phyloP scores from a whole-genome alignment of 2,329 filamentous ascomycete genomes.

The Colletotrichum plurivorum region DNA sequence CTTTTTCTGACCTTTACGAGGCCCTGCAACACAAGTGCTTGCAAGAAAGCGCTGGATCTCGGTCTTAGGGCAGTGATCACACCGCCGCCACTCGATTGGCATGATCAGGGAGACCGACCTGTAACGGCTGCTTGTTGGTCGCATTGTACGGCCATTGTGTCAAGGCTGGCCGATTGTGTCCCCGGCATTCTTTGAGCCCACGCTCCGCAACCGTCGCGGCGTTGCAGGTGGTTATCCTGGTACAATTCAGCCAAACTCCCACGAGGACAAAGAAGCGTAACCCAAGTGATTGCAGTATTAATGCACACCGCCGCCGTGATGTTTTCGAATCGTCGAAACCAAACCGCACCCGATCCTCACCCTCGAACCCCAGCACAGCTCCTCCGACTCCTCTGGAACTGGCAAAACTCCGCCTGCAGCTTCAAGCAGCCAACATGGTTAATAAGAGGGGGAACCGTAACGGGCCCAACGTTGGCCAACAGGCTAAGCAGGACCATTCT shows the following conservation, averaged over 20 bases:
- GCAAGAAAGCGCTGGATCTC: not conserved
- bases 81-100: not conserved
- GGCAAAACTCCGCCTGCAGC: not conserved
- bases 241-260: not conserved
- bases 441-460: not conserved
- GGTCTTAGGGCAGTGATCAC: not conserved
- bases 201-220: not conserved
- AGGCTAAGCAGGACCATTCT: not conserved
- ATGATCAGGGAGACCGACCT: no score
- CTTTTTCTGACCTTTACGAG: slow-evolving; percentile 22
- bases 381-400: no score
- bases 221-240: not conserved
- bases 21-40: slow-evolving; percentile 34
- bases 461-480: not conserved
- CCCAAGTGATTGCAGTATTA: slow-evolving; percentile 8
- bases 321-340: not conserved
- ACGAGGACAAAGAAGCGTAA: not conserved
- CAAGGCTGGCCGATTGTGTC: slow-evolving; percentile 8
- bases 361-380: not conserved
- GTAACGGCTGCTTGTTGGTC: not conserved
- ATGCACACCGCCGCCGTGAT: not conserved
- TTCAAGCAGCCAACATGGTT: not conserved
- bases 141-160: not conserved
- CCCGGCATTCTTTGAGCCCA: not conserved
- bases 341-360: not conserved